phyloP scores from a whole-genome alignment of 2,329 filamentous ascomycete genomes.

The Berkeleyomyces basicola region DNA sequence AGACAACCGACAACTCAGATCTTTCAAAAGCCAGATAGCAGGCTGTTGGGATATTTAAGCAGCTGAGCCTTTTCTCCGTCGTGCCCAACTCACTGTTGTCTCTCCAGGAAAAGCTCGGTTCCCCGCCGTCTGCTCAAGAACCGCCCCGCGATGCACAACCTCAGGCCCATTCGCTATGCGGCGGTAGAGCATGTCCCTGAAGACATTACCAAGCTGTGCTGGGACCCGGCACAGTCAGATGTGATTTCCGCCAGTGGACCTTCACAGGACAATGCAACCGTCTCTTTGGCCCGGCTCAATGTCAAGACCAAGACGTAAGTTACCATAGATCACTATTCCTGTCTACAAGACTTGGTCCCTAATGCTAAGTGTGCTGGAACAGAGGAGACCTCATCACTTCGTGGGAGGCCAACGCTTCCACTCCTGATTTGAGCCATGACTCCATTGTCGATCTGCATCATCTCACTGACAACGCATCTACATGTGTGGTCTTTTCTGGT shows the following conservation, averaged over 20 bases:
- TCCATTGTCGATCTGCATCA: slow-evolving; percentile 65
- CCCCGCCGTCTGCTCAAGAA: neutral
- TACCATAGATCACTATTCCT: neutral
- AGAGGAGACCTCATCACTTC: slow-evolving; percentile 42
- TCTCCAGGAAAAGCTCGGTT: neutral
- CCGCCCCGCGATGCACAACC: slow-evolving; percentile 56
- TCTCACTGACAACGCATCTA: slow-evolving; percentile 62
- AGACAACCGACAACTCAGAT: neutral
- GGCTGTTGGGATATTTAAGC: too few relatives aligned
- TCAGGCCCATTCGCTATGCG: slow-evolving; percentile 59
- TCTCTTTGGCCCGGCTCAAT: slow-evolving; percentile 50
- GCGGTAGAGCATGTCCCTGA: slow-evolving; percentile 37
- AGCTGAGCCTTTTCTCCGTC: neutral
- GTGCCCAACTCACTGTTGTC: neutral
- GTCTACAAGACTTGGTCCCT: neutral
- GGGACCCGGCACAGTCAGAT: slow-evolving; percentile 66
- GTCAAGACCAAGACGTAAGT: slow-evolving; percentile 32
- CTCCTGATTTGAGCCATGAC: slow-evolving; percentile 60
- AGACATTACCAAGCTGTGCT: slow-evolving; percentile 60
- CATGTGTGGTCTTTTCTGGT: slow-evolving; percentile 71
- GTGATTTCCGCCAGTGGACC: slow-evolving; percentile 77
- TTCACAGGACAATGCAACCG: slow-evolving; percentile 45
- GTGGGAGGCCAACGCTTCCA: slow-evolving; percentile 76
- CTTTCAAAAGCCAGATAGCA: too few relatives aligned
- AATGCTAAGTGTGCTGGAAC: slow-evolving; percentile 15